A percentile compares a stretch with the other conserved stretches of the same genome.
These are phyloP conservation scores for Bipolaris bicolor DNA, from an alignment of 2,329 filamentous ascomycete genomes.

Conservation along the genomic window DNA sequence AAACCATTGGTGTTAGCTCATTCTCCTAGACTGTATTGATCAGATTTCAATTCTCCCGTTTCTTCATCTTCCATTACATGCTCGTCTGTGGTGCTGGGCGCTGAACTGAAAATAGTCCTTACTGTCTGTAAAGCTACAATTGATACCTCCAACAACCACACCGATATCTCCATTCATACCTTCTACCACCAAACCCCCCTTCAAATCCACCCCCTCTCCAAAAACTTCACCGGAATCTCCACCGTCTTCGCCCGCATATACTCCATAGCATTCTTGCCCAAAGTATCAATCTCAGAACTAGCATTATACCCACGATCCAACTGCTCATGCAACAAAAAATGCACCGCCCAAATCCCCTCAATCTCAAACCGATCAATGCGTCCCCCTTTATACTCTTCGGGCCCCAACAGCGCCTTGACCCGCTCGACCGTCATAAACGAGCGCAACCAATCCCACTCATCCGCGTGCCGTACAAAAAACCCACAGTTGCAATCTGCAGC, in stretches of 20 bases:
- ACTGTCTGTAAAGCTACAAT: too few relatives aligned
- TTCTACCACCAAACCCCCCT: too few relatives aligned
- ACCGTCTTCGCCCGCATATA: constrained; percentile 28
- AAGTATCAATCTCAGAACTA: constrained; percentile 7
- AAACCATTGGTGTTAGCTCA: too few relatives aligned
- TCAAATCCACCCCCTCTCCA: constrained; percentile 7
- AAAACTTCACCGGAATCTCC: constrained; percentile 24
- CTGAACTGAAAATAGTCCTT: too few relatives aligned
- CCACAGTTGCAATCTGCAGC: constrained; percentile 47
- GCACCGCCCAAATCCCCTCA: constrained; percentile 29
- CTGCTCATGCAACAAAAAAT: constrained; percentile 54
- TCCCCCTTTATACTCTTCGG: constrained; percentile 34
- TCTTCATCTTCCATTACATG: too few relatives aligned
- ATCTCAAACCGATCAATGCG: constrained; percentile 19
- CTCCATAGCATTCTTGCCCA: constrained; percentile 27
- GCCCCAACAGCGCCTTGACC: constrained; percentile 36
- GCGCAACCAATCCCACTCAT: constrained; percentile 45
- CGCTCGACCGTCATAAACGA: constrained; percentile 34
- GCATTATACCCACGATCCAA: constrained; percentile 47
- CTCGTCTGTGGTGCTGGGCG: too few relatives aligned
- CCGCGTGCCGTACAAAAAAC: constrained; percentile 43
- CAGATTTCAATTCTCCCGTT: too few relatives aligned
- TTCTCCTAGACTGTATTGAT: too few relatives aligned
- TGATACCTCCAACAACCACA: too few relatives aligned
- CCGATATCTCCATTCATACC: too few relatives aligned